A percentile compares a stretch with the other conserved stretches of the same genome.
phyloP scores from a whole-genome alignment of 2,329 filamentous ascomycete species.

The Orbilia brochopaga region DNA sequence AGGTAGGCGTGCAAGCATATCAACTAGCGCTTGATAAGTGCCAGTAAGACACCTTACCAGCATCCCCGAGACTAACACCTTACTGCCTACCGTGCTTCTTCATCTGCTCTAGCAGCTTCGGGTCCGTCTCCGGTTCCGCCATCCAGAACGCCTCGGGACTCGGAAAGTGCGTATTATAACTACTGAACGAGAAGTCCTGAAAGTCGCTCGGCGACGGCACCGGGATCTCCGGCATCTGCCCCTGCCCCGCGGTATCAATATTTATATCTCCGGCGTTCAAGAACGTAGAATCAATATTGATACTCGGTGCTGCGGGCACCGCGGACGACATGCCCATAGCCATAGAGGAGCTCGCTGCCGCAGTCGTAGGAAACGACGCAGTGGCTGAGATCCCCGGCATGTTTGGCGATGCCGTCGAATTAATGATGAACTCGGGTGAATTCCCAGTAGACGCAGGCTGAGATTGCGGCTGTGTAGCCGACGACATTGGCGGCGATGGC shows the following conservation, averaged over 20 bases:
- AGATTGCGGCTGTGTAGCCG: conserved; percentile 6
- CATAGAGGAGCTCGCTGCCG: not conserved
- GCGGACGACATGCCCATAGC: conserved; percentile 1
- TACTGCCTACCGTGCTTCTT: conserved; percentile 8
- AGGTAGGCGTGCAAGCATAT: too few relatives aligned
- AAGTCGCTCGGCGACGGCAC: conserved; percentile 18
- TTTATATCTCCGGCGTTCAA: conserved; percentile 18
- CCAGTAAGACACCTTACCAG: too few relatives aligned
- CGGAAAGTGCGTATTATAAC: conserved; percentile 36
- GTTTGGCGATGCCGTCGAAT: conserved; percentile 12
- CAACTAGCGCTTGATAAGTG: too few relatives aligned
- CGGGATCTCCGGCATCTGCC: not conserved
- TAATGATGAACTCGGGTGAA: conserved; percentile 32
- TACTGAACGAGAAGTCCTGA: conserved; percentile 41
- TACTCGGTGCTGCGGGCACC: conserved; percentile 8
- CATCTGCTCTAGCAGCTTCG: conserved; percentile 27
- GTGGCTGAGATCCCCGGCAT: conserved; percentile 2
- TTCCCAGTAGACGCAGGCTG: conserved; percentile 20
- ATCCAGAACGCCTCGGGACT: conserved; percentile 26
- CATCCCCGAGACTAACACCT: too few relatives aligned
- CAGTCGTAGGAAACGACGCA: not conserved
- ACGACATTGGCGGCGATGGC: conserved; percentile 30
- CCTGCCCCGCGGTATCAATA: conserved; percentile 1
- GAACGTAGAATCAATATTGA: conserved; percentile 32
- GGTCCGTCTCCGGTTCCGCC: not conserved